A percentile compares a stretch with the other conserved stretches of the same genome.
Evolutionary conservation across 2,329 filamentous ascomycete species (phyloP).

Genomic region (Passalora sequoiae): DNA sequence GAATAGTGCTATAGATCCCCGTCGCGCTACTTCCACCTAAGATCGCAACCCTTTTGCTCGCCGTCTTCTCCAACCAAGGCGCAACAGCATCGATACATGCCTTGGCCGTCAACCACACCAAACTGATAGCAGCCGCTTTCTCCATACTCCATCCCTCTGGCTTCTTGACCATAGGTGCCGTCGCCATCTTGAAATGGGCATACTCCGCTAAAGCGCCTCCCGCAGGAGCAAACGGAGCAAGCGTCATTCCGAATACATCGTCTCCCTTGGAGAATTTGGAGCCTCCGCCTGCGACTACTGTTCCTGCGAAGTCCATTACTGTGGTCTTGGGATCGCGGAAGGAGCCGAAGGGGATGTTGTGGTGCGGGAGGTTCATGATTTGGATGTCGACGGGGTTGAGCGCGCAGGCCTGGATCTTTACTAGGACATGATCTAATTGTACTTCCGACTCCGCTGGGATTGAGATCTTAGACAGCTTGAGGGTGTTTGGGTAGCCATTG

Average conservation of each 20-base stretch:
- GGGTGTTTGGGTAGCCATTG: constrained; percentile 29
- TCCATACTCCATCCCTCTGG: constrained; percentile 29
- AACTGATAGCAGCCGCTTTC: constrained; percentile 30
- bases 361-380: constrained; percentile 33
- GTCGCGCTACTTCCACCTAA: constrained; percentile 30
- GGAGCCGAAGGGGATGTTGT: constrained; percentile 22
- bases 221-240: constrained; percentile 24
- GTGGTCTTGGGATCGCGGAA: constrained; percentile 26
- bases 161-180: constrained; percentile 26
- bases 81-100: constrained; percentile 29
- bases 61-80: constrained; percentile 23
- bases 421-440: constrained; percentile 25
- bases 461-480: constrained; percentile 24
- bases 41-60: constrained; percentile 28
- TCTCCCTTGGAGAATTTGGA: constrained; percentile 29
- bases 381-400: constrained; percentile 37
- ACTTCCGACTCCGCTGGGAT: constrained; percentile 20
- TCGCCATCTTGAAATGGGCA: constrained; percentile 26
- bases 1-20: constrained; percentile 33
- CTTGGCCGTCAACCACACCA: constrained; percentile 34
- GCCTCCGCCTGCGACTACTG: constrained; percentile 23
- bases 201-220: constrained; percentile 29
- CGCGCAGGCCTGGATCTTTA: constrained; percentile 32
- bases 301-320: constrained; percentile 32
- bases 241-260: constrained; percentile 32